Base-by-base conservation (phyloP, 1,284 basidiomycete genomes). In the Melampsora americana region DNA sequence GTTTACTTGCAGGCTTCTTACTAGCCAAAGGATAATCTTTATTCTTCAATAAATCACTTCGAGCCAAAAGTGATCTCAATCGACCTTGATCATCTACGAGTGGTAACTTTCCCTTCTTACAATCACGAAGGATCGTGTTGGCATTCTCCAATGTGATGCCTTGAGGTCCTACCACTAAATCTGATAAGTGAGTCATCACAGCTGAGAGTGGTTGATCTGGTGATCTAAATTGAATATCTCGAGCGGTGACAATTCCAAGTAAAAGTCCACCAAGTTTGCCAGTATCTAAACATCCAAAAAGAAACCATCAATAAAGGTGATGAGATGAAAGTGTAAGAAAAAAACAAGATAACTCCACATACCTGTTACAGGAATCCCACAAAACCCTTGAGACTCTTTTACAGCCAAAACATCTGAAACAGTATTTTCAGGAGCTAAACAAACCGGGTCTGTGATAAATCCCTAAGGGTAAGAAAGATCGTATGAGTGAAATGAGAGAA, bases 351-450 rank as follows among this genome's bases (percentile, higher is more conserved):
- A 42, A 66, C 74, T 23, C 42, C 62, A 78, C 87, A 84, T 83
- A 94, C 95, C 93, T 77, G 95, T 99, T 83, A 99, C 94, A 72
- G 96, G 96, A 78, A 99, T 95, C 80, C 95, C 96, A 80, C 92
- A 93, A 84, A 97, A 99, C 1, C 96, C 96, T 56, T 93, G 89
- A 69, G 89, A 87, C 74, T 90, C 89, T 85, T 99, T 99, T 85
- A 98, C 91, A 78, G 94, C 91, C 69, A 97, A 86, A 18, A 98
- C 95, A 80, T 98, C 92, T 79, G 90, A 91, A 64, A 96, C 93
- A 50, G 86, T 86, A 80, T 92, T 87, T 61, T 87, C 84, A 0
- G 93, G 92, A 28, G 89, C 90, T 65, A 95, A 86, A 78, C 91
- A 93, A 80, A 94, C 87, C 53, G 96, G 95, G 82, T 98, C 93